Evolutionary conservation across 202 grass and related monocot species (phyloP).

Genomic region (Digitaria exilis): DNA sequence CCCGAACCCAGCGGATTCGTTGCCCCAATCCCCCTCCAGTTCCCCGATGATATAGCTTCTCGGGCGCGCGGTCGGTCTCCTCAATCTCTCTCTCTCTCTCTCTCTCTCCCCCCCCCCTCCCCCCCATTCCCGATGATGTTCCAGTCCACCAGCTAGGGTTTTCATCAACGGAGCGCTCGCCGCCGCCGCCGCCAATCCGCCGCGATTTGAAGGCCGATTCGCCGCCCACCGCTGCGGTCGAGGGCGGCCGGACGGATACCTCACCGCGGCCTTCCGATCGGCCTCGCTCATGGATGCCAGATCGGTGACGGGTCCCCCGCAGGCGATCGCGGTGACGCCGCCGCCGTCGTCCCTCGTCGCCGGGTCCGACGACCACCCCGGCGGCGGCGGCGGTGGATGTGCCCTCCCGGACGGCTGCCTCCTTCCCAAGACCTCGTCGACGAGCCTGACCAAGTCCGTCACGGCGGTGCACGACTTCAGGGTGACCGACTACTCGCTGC

Average conservation of each 20-base stretch:
- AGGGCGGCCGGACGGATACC: not conserved
- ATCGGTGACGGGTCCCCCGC: not conserved
- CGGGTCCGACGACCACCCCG: not conserved
- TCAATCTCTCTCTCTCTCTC: too few relatives aligned
- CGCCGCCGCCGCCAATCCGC: slow-evolving; percentile 12
- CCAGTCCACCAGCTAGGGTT: not conserved
- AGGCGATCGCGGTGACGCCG: not conserved
- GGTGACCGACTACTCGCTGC: slow-evolving; percentile 47
- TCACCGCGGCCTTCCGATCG: not conserved
- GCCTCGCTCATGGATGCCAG: not conserved
- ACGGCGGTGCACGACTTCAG: slow-evolving; percentile 50
- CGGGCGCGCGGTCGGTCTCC: not conserved
- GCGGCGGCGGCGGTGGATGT: not conserved
- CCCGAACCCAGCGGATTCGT: not conserved
- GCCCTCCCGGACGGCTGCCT: not conserved
- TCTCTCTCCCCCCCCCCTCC: too few relatives aligned
- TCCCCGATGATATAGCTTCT: not conserved
- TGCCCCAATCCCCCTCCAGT: too few relatives aligned
- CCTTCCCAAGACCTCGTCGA: slow-evolving; percentile 42
- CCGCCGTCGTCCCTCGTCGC: too few relatives aligned
- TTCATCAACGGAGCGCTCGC: not conserved
- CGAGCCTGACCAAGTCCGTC: slow-evolving; percentile 44
- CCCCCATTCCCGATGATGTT: not conserved
- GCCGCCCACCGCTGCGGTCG: not conserved
- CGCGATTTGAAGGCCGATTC: not conserved